A percentile compares a stretch with the other conserved stretches of the same genome.
phyloP scores from a whole-genome alignment of 805 yeast species.

The Candida taoyuanica region DNA sequence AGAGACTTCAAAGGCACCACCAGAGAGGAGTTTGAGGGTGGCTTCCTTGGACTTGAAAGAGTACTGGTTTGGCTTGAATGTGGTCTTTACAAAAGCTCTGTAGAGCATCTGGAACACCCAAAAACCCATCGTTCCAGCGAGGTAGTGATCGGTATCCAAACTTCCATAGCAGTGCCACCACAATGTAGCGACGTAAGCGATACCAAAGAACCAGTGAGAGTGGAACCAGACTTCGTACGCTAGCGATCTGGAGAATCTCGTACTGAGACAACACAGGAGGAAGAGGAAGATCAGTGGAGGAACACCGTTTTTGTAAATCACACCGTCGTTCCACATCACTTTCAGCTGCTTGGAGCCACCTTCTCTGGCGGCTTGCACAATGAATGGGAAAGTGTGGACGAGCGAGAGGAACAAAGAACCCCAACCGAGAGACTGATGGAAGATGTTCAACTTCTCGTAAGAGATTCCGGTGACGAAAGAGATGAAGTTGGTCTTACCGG shows the following conservation, averaged over 20 bases:
- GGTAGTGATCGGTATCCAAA: slow-evolving; percentile 36
- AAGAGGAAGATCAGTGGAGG: slow-evolving; percentile 44
- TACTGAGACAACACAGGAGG: slow-evolving; percentile 39
- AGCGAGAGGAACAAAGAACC: slow-evolving; percentile 41
- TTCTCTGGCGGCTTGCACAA: slow-evolving; percentile 39
- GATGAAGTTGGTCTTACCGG: slow-evolving; percentile 50
- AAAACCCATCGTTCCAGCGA: slow-evolving; percentile 47
- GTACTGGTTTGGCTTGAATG: slow-evolving; percentile 39
- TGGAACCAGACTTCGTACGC: slow-evolving; percentile 47
- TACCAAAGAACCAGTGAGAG: slow-evolving; percentile 48
- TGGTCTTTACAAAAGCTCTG: slow-evolving; percentile 41
- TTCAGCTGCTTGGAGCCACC: slow-evolving; percentile 40
- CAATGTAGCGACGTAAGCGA: slow-evolving; percentile 44
- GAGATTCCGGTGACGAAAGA: slow-evolving; percentile 47
- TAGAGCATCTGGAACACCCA: slow-evolving; percentile 47
- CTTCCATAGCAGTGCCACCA: slow-evolving; percentile 38
- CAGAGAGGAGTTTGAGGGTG: slow-evolving; percentile 21
- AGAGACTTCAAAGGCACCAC: slow-evolving; percentile 33
- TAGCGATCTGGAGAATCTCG: slow-evolving; percentile 35
- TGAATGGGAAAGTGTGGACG: slow-evolving; percentile 49
- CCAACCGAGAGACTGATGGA: slow-evolving; percentile 40
- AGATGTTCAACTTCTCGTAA: slow-evolving; percentile 49
- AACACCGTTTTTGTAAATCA: slow-evolving; percentile 36
- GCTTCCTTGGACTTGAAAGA: slow-evolving; percentile 38
- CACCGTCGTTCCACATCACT: slow-evolving; percentile 22